Evolutionary conservation across 2,329 filamentous ascomycete genomes (phyloP), one percentile per base, ranked within the genome.

Genomic region (Proliferodiscus dingleyae): DNA sequence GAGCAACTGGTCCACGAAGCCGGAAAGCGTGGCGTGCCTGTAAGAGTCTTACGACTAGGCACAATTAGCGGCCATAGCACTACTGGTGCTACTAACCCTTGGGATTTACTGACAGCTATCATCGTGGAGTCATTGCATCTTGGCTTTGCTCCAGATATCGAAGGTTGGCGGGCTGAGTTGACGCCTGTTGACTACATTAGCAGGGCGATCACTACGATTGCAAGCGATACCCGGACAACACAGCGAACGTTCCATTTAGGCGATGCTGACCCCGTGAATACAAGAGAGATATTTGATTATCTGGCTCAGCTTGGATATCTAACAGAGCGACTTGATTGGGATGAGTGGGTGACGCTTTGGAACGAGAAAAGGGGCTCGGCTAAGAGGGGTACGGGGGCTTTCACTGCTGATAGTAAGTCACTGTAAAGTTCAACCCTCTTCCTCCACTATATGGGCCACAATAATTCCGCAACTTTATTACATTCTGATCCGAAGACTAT

Each of bases 141-240:
- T 3, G 85, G 85, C 5, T 77, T 78, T 54, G 78, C 78, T 1
- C 86, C 87, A 0, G 74, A 86, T 43, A 80, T 89, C 3, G 74
- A 83, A 40, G 81, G 81, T 33, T 91, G 87, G 87, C 78, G 82
- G 40, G 78, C 85, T 1, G 87, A 91, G 67, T 90, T 90, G 86
- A 89, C 87, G 0, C 86, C 87, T 0, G 87, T 89, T 11, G 86
- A 91, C 64, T 89, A 87, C 58, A 85, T 89, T 47, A 86, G 81
- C 66, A 81, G 80, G 52, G 80, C 85, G 3, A 87, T 91, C 53
- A 70, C 86, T 19, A 79, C 84, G 15, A 74, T 90, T 16, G 75
- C 82, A 32, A 80, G 83, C 54, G 74, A 87, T 47, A 75, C 69
- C 0, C 72, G 81, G 28, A 71, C 73, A 1, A 72, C 80, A 8